phyloP scores from a whole-genome alignment of 495 filamentous ascomycete species.

The Tuber brumale region DNA sequence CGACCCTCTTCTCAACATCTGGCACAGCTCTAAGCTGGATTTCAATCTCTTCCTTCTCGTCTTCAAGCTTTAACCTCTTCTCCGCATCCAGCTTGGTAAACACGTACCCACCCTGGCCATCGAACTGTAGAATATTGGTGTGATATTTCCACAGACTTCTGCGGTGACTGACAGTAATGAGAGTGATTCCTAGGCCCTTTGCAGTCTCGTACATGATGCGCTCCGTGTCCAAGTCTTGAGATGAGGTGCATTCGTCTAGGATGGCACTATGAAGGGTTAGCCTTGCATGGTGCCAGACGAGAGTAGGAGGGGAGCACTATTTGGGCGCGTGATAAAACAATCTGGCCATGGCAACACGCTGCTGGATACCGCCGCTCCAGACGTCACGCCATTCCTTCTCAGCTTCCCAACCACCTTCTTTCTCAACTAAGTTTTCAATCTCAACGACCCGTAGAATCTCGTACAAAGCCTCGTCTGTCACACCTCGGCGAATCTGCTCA shows the following conservation, averaged over 20 bases:
- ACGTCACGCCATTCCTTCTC: slow-evolving; percentile 95
- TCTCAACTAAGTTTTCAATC: slow-evolving; percentile 75
- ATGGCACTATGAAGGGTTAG: slow-evolving; percentile 56
- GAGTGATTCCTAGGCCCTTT: slow-evolving; percentile 79
- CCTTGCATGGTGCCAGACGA: not conserved
- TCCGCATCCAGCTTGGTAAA: slow-evolving; percentile 91
- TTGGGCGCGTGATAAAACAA: slow-evolving; percentile 92
- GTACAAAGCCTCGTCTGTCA: slow-evolving; percentile 74
- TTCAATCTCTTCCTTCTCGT: slow-evolving; percentile 94
- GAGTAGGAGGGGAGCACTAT: slow-evolving; percentile 44
- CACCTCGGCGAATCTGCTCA: slow-evolving; percentile 75
- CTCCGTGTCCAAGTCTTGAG: slow-evolving; percentile 87
- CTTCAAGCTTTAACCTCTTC: slow-evolving; percentile 73
- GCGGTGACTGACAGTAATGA: slow-evolving; percentile 93
- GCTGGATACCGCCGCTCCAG: slow-evolving; percentile 81
- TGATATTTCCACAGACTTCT: slow-evolving; percentile 96
- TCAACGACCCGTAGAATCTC: slow-evolving; percentile 70
- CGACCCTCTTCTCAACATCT: slow-evolving; percentile 77
- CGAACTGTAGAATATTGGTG: slow-evolving; percentile 86
- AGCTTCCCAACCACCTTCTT: slow-evolving; percentile 81
- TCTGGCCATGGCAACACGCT: slow-evolving; percentile 95
- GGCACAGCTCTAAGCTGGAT: slow-evolving; percentile 73
- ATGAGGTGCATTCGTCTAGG: slow-evolving; percentile 91
- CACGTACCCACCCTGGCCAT: slow-evolving; percentile 83
- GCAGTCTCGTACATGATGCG: slow-evolving; percentile 95